Evolutionary conservation across 1,284 basidiomycete species (phyloP).

Genomic region (Dichomitus squalens): DNA sequence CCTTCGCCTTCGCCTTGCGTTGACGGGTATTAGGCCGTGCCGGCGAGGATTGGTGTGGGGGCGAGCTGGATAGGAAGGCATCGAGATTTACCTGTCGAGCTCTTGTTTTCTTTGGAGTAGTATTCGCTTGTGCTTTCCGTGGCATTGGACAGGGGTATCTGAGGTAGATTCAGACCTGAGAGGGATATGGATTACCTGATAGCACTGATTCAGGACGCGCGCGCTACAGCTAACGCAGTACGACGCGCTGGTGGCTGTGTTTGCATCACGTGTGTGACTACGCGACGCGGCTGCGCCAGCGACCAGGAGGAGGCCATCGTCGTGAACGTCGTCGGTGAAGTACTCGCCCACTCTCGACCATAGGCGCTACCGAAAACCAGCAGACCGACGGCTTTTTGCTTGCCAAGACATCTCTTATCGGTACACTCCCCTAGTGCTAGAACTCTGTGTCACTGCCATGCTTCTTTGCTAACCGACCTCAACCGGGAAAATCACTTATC

Average conservation of each 20-base stretch:
- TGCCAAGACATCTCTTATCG: background rate
- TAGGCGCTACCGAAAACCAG: too few species aligned
- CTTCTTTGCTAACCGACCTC: background rate
- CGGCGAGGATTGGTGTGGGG: constrained; percentile 12
- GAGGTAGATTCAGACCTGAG: too few species aligned
- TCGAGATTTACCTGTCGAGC: constrained; percentile 35
- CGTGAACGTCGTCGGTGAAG: too few species aligned
- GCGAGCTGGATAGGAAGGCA: constrained; percentile 31
- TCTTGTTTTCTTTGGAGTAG: constrained; percentile 22
- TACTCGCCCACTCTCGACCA: too few species aligned
- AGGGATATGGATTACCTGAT: too few species aligned
- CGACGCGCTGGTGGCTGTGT: background rate
- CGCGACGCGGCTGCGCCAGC: too few species aligned
- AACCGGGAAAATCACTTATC: background rate
- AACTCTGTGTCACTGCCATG: background rate
- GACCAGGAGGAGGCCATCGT: too few species aligned
- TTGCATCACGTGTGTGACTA: background rate
- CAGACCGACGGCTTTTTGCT: background rate
- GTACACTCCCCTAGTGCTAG: background rate
- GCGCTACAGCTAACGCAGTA: background rate
- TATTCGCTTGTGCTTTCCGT: constrained; percentile 9
- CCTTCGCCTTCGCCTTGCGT: too few species aligned
- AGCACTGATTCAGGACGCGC: too few species aligned
- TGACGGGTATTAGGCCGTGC: background rate
- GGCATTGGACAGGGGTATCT: constrained; percentile 25